These are phyloP conservation scores for Penicillium tannophilum DNA, from an alignment of 495 filamentous ascomycete species.

Conservation along the genomic window DNA sequence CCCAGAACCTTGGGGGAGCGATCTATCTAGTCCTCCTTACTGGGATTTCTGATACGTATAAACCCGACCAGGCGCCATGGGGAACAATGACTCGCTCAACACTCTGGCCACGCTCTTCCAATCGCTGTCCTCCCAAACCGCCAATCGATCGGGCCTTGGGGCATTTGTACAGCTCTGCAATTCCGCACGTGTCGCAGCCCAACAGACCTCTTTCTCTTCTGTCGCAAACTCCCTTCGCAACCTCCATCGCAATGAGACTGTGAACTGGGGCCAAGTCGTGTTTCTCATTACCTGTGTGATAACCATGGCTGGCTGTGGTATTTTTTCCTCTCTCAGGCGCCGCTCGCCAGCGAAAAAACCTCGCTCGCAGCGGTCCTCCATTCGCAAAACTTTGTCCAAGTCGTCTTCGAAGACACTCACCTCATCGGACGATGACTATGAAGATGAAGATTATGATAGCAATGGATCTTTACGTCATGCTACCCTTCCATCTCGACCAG, in stretches of 20 bases:
- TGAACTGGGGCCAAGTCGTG: conserved; percentile 37
- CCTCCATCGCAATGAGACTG: conserved; percentile 30
- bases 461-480: conserved; percentile 40
- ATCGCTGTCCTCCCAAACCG: conserved; percentile 17
- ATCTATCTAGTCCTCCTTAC: neutral
- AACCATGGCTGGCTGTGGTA: conserved; percentile 46
- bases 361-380: conserved; percentile 25
- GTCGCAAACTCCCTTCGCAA: conserved; percentile 25
- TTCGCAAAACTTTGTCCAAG: conserved; percentile 32
- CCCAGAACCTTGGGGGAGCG: conserved; percentile 17
- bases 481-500: conserved; percentile 21
- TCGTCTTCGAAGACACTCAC: conserved; percentile 37
- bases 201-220: conserved; percentile 23
- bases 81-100: conserved; percentile 13
- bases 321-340: conserved; percentile 40
- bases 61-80: conserved; percentile 25
- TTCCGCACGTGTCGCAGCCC: conserved; percentile 17
- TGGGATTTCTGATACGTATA: conserved; percentile 12
- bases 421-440: conserved; percentile 47
- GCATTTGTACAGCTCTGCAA: conserved; percentile 21
- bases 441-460: conserved; percentile 48
- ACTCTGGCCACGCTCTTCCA: conserved; percentile 20
- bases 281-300: conserved; percentile 40
- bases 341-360: conserved; percentile 17
- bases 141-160: conserved; percentile 14